phyloP scores from a whole-genome alignment of 176 grass and related monocot genomes.

The Oryza glumipatula region DNA sequence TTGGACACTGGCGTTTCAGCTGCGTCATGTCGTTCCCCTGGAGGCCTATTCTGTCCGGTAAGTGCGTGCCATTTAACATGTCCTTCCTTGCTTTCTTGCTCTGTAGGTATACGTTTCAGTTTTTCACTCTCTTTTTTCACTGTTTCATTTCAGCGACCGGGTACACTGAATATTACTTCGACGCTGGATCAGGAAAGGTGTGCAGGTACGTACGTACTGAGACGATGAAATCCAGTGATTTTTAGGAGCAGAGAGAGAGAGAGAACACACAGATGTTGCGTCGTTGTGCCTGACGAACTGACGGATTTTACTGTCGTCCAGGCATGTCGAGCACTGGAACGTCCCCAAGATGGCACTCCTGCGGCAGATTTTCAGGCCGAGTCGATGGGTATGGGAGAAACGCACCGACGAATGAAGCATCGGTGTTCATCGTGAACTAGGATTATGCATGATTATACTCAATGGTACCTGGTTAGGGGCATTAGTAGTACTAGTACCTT shows the following conservation, averaged over 20 bases:
- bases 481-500: neutral
- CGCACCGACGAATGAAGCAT: neutral
- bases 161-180: constrained; percentile 89
- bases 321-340: constrained; percentile 91
- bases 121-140: neutral
- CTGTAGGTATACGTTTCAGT: neutral
- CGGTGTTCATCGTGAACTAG: too few species aligned
- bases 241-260: neutral
- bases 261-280: neutral
- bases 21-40: constrained; percentile 98
- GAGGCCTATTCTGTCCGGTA: constrained; percentile 90
- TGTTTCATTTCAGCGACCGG: constrained; percentile 65
- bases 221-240: neutral
- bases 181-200: constrained; percentile 67
- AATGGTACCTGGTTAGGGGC: neutral
- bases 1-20: constrained; percentile 95
- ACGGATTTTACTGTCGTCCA: constrained; percentile 8
- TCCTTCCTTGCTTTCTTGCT: neutral
- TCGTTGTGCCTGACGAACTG: neutral
- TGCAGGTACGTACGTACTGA: constrained; percentile 72
- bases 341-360: constrained; percentile 87
- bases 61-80: neutral
- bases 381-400: constrained; percentile 79
- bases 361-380: constrained; percentile 89
- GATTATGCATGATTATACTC: neutral